Percentiles rank a stretch among this genome's conserved stretches.
Conservation (phyloP, 179 eudicot genomes). For the Heliamphora ciliata region DNA sequence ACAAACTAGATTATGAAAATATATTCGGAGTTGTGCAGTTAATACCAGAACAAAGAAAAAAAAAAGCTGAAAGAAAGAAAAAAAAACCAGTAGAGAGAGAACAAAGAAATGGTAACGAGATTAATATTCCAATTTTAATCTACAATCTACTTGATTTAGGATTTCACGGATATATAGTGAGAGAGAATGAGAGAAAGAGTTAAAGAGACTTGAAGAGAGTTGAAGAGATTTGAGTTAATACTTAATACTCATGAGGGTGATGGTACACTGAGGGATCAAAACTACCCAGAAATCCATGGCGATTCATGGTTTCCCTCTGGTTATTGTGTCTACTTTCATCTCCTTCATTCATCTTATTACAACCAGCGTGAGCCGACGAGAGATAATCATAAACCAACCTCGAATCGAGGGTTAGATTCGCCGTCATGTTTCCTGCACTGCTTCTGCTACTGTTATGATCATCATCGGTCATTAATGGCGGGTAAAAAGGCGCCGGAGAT, state of each 20-base stretch:
- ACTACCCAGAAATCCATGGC: constrained; percentile 20
- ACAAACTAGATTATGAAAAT: too few species aligned
- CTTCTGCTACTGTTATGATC: constrained; percentile 33
- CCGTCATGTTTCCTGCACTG: constrained; percentile 31
- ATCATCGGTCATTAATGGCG: constrained; percentile 35
- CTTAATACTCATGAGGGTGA: constrained; percentile 33
- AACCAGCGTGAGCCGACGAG: constrained; percentile 44
- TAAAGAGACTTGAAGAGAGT: background rate
- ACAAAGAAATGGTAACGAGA: too few species aligned
- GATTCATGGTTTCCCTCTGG: constrained; percentile 29
- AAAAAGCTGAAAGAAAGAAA: too few species aligned
- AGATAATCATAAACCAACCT: constrained; percentile 80
- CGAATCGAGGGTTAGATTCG: constrained; percentile 44
- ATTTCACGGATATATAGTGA: background rate
- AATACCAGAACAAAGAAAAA: too few species aligned
- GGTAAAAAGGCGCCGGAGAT: constrained; percentile 33
- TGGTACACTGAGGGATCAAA: constrained; percentile 38
- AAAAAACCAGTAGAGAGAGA: too few species aligned
- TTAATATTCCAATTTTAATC: too few species aligned
- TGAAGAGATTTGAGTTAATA: background rate
- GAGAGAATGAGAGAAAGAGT: background rate
- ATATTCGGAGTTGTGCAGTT: too few species aligned
- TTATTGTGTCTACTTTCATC: constrained; percentile 23
- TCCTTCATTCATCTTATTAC: constrained; percentile 36
- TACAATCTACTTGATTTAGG: too few species aligned